Evolutionary conservation across 768 basidiomycete genomes (phyloP), one percentile per base, ranked within the genome.

Genomic region (Boletus tomentosulus): DNA sequence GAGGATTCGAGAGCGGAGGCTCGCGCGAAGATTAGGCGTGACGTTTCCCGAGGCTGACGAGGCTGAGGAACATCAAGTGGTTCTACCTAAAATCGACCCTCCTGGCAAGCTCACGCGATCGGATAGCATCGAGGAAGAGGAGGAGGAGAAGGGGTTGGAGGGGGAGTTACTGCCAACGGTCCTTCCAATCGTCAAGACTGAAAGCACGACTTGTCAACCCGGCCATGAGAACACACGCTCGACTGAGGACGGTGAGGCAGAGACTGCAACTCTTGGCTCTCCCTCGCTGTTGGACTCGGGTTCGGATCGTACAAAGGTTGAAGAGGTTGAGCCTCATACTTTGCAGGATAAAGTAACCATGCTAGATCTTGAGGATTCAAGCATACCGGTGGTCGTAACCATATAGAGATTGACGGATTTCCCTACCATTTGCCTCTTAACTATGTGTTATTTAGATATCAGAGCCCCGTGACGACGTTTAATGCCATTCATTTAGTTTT

Each of bases 41-140:
- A 49, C 55, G 38, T 59, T 62, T 44, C 59, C 68, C 13, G 41
- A 50, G n/a, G 42, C 49, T 3, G 0, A 44, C 27, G 58, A 52
- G 31, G 50, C 39, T 10, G 57, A 60, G 24, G 60, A 60, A 47
- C 56, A 48, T 16, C 59, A 51, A 44, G 56, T 61, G 47, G 50
- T 47, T 13, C 43, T 67, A 5, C 64, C 58, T 37, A 56, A 58
- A 28, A 65, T 65, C 33, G 47, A 60, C 6, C 57, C 59, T 22
- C 64, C 66, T 8, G 60, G 68, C 15, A 62, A 55, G 46, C 51
- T 69, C 38, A 48, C 48, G 43, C 59, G 66, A n/a, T 68, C 70
- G 12, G 68, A 70, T 47, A 71, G 68, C 50, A 68, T 68, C 16
- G 66, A 62, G 46, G 68, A 70, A 51, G 66, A 66, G 30, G 56